phyloP scores from a whole-genome alignment of 139 green algal genomes.

The Astrephomene gubernaculifera region DNA sequence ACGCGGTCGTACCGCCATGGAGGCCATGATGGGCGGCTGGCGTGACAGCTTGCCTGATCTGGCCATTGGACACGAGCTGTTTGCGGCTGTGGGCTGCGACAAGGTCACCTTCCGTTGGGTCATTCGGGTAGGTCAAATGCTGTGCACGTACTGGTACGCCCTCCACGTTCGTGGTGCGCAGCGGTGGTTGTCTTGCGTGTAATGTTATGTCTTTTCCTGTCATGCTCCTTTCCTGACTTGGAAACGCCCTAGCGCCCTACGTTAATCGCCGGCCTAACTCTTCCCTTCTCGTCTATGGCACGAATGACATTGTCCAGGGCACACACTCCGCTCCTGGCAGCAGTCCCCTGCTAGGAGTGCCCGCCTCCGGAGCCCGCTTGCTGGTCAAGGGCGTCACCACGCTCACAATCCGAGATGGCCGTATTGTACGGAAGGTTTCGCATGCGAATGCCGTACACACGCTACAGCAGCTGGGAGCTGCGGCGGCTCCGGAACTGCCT shows the following conservation, averaged over 20 bases:
- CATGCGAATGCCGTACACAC: conserved; percentile 29
- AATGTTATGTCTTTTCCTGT: background rate
- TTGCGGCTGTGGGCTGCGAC: background rate
- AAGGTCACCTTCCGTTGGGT: conserved; percentile 41
- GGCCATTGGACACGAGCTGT: conserved; percentile 42
- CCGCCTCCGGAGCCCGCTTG: background rate
- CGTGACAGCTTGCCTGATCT: conserved; percentile 34
- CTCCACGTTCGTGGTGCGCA: background rate
- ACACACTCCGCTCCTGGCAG: background rate
- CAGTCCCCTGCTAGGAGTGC: conserved; percentile 30
- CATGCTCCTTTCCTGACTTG: background rate
- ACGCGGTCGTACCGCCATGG: conserved; percentile 32
- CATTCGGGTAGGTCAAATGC: conserved; percentile 16
- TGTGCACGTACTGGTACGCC: background rate
- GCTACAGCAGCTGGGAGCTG: conserved; percentile 24
- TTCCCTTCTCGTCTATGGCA: background rate
- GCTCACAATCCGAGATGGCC: conserved; percentile 1
- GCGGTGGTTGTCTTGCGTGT: background rate
- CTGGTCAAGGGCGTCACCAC: conserved; percentile 30
- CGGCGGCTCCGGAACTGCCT: background rate
- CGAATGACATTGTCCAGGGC: no score
- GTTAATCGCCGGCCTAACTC: background rate
- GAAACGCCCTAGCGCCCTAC: background rate
- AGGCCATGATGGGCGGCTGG: conserved; percentile 47
- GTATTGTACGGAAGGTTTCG: conserved; percentile 23